These are phyloP conservation scores for Puya raimondii DNA, from an alignment of 176 grass and related monocot species.

Conservation along the genomic window DNA sequence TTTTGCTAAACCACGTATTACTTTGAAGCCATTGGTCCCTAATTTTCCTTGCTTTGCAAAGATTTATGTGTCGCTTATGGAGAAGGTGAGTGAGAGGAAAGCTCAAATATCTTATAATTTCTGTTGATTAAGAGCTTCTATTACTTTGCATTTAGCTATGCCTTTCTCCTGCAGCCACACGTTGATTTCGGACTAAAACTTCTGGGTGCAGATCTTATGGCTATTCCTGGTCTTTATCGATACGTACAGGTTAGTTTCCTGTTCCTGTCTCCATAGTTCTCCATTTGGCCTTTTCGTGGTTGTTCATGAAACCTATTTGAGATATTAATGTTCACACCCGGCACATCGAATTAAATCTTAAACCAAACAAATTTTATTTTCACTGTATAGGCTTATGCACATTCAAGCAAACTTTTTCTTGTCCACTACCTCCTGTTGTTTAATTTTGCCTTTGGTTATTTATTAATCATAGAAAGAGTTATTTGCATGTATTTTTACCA, in stretches of 20 bases:
- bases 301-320: background rate
- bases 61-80: slow-evolving; percentile 81
- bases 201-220: slow-evolving; percentile 86
- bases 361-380: too few relatives aligned
- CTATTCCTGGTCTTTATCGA: slow-evolving; percentile 92
- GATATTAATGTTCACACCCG: background rate
- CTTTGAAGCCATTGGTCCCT: slow-evolving; percentile 83
- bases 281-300: background rate
- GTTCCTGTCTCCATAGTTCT: background rate
- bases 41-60: slow-evolving; percentile 94
- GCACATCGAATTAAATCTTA: background rate
- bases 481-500: background rate
- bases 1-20: slow-evolving; percentile 83
- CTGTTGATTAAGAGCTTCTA: background rate
- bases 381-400: too few relatives aligned
- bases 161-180: slow-evolving; percentile 62
- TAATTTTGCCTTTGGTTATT: background rate
- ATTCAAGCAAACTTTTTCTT: too few relatives aligned
- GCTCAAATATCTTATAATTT: background rate
- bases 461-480: background rate
- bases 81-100: slow-evolving; percentile 48
- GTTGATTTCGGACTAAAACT: slow-evolving; percentile 98
- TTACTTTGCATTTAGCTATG: background rate
- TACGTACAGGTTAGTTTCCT: slow-evolving; percentile 14
- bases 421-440: background rate